Evolutionary conservation across 2,329 filamentous ascomycete genomes (phyloP).

Genomic region (Penicillium brevicompactum): DNA sequence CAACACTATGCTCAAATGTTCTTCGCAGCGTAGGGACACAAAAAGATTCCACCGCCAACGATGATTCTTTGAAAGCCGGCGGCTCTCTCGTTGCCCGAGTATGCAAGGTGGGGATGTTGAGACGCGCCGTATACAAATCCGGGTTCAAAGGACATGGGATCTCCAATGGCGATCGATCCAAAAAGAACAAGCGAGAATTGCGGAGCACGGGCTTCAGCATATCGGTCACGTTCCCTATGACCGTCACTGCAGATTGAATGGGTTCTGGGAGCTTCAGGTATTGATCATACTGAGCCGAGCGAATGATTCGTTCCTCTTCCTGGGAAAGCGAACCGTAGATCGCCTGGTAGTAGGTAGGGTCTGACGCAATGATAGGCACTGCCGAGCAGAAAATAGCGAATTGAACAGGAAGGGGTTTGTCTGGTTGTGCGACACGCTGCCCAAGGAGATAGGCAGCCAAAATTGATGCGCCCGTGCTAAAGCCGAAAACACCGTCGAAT

Average conservation of each 20-base stretch:
- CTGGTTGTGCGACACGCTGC: slow-evolving; percentile 7
- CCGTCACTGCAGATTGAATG: neutral
- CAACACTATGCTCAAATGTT: neutral
- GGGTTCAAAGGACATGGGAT: slow-evolving; percentile 10
- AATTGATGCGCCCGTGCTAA: slow-evolving; percentile 26
- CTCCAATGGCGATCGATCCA: slow-evolving; percentile 2
- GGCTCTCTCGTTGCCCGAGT: slow-evolving; percentile 7
- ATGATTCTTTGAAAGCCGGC: neutral
- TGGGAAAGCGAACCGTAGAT: slow-evolving; percentile 1
- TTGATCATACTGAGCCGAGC: neutral
- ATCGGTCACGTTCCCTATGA: neutral
- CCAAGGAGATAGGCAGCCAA: slow-evolving; percentile 18
- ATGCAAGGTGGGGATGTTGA: slow-evolving; percentile 15
- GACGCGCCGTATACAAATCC: neutral
- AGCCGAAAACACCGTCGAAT: slow-evolving; percentile 31
- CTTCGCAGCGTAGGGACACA: neutral
- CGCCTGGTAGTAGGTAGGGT: slow-evolving; percentile 1
- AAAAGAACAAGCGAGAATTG: neutral
- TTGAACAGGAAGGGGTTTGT: slow-evolving; percentile 16
- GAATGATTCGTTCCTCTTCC: slow-evolving; percentile 5
- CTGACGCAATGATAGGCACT: neutral
- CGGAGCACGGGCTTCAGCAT: neutral
- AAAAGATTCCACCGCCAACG: neutral
- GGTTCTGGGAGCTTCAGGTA: slow-evolving; percentile 3
- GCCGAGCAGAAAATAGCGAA: slow-evolving; percentile 26